Percentiles rank a stretch among this genome's conserved stretches.
phyloP scores from a whole-genome alignment of 202 grass and related monocot genomes.

The Setaria viridis region DNA sequence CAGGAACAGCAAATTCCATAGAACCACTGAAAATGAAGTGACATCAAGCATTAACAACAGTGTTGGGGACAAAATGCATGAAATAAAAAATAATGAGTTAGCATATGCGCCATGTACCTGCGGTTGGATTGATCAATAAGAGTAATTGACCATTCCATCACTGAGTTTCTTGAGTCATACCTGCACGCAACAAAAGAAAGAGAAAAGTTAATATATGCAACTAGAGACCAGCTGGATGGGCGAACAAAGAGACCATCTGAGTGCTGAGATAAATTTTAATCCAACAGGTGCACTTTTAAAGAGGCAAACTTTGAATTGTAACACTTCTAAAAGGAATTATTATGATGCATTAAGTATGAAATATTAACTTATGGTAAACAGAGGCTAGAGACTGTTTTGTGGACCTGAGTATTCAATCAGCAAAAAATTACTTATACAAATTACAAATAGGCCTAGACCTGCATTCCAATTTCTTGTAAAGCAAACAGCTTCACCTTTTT shows the following conservation, averaged over 20 bases:
- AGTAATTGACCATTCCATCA: slow-evolving; percentile 83
- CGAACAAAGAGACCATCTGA: not conserved
- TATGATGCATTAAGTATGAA: not conserved
- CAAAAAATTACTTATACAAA: not conserved
- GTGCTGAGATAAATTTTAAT: slow-evolving; percentile 8
- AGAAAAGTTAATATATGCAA: slow-evolving; percentile 24
- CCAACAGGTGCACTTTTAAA: not conserved
- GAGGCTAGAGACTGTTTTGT: not conserved
- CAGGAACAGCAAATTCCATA: slow-evolving; percentile 89
- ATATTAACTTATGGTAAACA: not conserved
- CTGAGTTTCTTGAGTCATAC: slow-evolving; percentile 82
- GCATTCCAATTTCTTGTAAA: not conserved
- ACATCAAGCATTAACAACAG: slow-evolving; percentile 26
- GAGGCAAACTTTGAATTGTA: not conserved
- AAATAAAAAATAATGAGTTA: slow-evolving; percentile 13
- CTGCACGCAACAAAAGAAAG: slow-evolving; percentile 46
- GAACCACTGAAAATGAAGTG: slow-evolving; percentile 72
- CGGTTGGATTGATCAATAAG: slow-evolving; percentile 84
- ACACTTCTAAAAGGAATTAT: not conserved
- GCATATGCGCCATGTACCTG: slow-evolving; percentile 51
- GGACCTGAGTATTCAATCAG: not conserved
- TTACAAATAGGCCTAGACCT: not conserved
- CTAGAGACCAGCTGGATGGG: slow-evolving; percentile 1
- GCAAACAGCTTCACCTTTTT: not conserved
- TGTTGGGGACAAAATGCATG: not conserved